Percentiles rank a stretch among this genome's conserved stretches.
These are phyloP conservation scores for Fusarium agapanthi DNA, from an alignment of 2,329 filamentous ascomycete genomes.

Conservation along the genomic window DNA sequence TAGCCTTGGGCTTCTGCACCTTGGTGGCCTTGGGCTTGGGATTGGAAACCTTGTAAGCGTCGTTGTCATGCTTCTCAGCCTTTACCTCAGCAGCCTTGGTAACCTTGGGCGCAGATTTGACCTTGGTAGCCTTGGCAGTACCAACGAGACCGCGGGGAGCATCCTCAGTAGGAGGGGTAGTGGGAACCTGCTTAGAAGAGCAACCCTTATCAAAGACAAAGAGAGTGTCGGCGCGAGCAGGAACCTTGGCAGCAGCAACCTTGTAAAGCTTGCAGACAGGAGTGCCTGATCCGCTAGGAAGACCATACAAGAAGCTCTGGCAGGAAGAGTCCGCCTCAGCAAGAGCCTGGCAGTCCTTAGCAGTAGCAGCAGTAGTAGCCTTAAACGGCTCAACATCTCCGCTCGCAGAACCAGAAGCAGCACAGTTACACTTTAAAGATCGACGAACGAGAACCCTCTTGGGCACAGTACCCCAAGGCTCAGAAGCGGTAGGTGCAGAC, in stretches of 20 bases:
- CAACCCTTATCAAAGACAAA: slow-evolving; percentile 1
- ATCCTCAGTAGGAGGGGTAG: neutral
- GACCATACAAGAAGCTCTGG: slow-evolving; percentile 4
- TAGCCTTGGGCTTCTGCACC: neutral
- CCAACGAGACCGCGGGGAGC: neutral
- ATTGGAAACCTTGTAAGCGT: neutral
- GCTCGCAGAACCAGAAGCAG: neutral
- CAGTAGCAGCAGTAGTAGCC: neutral
- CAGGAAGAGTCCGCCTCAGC: neutral
- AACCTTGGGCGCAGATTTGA: neutral
- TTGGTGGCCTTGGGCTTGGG: neutral
- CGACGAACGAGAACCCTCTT: neutral
- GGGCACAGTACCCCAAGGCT: neutral
- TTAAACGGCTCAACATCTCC: neutral
- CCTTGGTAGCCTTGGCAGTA: neutral
- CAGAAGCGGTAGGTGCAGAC: neutral
- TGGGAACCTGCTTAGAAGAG: slow-evolving; percentile 10
- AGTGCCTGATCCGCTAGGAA: neutral
- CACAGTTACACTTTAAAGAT: slow-evolving; percentile 5
- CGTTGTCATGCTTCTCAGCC: neutral
- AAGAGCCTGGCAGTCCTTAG: slow-evolving; percentile 1
- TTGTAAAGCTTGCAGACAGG: slow-evolving; percentile 10
- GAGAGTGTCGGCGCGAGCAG: neutral
- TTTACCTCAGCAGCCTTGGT: neutral
- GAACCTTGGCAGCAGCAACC: slow-evolving; percentile 1